These are phyloP conservation scores for Beverwykella pulmonaria DNA, from an alignment of 495 filamentous ascomycete genomes.

Conservation along the genomic window DNA sequence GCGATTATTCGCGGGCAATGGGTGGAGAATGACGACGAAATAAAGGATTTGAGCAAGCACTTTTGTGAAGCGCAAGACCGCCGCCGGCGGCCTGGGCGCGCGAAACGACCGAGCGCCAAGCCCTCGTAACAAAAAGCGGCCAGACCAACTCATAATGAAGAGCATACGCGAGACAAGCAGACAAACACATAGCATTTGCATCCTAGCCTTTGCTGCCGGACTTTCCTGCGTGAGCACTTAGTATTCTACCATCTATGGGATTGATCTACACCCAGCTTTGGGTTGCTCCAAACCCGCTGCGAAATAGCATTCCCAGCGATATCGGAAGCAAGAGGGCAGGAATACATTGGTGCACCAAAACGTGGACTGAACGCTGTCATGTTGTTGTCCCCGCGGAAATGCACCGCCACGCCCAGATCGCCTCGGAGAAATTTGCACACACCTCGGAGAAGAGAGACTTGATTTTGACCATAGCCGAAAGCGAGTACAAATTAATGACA, in stretches of 20 bases:
- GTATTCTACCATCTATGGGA: background rate
- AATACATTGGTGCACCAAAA: background rate
- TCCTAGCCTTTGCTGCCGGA: background rate
- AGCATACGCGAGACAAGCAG: background rate
- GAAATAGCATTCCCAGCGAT: background rate
- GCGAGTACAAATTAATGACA: background rate
- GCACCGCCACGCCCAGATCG: background rate
- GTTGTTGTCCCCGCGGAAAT: background rate
- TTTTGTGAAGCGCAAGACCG: conserved; percentile 17
- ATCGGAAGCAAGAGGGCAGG: background rate
- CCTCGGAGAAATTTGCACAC: background rate
- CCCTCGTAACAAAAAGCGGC: background rate
- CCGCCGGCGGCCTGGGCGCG: background rate
- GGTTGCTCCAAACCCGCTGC: too few relatives aligned
- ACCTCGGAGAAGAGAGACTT: background rate
- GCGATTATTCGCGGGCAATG: background rate
- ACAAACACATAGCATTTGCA: background rate
- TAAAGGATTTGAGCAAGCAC: conserved; percentile 1
- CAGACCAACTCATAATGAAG: background rate
- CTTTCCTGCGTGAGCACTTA: background rate
- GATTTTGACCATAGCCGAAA: background rate
- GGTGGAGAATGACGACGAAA: background rate
- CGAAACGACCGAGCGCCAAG: background rate
- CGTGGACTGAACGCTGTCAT: background rate
- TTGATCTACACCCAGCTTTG: background rate